Conservation (phyloP, 306 rosid genomes). For the Cotoneaster glaucophyllus region DNA sequence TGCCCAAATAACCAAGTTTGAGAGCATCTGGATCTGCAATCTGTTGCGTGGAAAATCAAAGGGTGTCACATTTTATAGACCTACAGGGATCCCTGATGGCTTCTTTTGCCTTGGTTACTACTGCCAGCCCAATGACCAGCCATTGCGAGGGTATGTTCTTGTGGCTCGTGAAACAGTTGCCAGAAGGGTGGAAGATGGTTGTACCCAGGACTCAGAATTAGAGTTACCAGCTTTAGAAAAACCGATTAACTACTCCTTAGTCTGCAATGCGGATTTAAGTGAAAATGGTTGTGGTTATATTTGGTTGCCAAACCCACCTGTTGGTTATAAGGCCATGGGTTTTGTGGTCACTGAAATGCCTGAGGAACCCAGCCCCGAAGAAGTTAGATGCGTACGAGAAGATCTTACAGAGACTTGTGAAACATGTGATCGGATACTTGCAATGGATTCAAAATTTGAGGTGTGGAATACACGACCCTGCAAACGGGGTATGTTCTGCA, state of each 20-base stretch:
- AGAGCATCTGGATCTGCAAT: conserved; percentile 57
- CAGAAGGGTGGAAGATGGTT: conserved; percentile 17
- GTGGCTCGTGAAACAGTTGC: conserved; percentile 48
- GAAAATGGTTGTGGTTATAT: conserved; percentile 56
- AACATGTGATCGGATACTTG: conserved; percentile 33
- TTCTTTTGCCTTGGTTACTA: conserved; percentile 81
- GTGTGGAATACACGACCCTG: conserved; percentile 68
- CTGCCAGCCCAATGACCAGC: conserved; percentile 56
- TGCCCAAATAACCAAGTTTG: conserved; percentile 36
- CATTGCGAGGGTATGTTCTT: conserved; percentile 64
- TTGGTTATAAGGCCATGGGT: conserved; percentile 78
- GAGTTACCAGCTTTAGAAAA: conserved; percentile 48
- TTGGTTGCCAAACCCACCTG: conserved; percentile 85
- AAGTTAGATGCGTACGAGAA: conserved; percentile 63
- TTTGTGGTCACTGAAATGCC: conserved; percentile 48
- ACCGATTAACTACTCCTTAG: conserved; percentile 54
- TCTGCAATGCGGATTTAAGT: conserved; percentile 57
- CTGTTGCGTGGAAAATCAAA: conserved; percentile 33
- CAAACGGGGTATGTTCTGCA: conserved; percentile 57
- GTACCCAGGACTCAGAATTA: background rate
- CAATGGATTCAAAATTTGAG: conserved; percentile 45
- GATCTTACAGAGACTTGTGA: conserved; percentile 84
- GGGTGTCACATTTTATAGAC: conserved; percentile 69
- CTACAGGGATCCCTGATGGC: conserved; percentile 58
- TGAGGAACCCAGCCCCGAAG: conserved; percentile 51